A percentile compares a stretch with the other conserved stretches of the same genome.
Conservation (phyloP, 106 monocot species). For the Apostasia shenzhenica region DNA sequence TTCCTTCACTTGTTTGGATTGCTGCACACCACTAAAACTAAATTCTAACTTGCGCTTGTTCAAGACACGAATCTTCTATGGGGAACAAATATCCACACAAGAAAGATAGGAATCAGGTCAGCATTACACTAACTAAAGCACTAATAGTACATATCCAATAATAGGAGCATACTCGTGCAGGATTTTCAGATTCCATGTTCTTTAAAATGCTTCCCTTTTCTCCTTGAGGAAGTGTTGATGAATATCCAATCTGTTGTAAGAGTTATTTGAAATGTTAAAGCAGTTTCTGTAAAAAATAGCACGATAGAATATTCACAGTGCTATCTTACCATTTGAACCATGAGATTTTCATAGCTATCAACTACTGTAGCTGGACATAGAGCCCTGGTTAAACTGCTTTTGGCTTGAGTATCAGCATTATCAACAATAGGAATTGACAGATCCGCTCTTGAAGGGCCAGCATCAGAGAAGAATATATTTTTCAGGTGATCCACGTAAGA, state of each 20-base stretch:
- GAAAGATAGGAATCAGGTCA: neutral
- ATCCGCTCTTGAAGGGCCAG: neutral
- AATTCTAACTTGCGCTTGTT: neutral
- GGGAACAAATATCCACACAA: neutral
- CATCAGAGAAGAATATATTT: neutral
- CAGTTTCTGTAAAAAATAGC: neutral
- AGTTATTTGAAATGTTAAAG: neutral
- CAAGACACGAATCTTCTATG: neutral
- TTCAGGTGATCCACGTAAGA: neutral
- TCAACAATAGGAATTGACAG: neutral
- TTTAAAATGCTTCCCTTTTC: slow-evolving; percentile 9
- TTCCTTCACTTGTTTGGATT: neutral
- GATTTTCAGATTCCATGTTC: slow-evolving; percentile 3
- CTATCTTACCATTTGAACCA: slow-evolving; percentile 7
- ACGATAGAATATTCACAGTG: neutral
- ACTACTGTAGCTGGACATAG: neutral
- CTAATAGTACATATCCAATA: neutral
- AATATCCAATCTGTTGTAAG: slow-evolving; percentile 5
- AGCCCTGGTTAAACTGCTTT: slow-evolving; percentile 6
- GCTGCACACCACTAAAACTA: neutral
- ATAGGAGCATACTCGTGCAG: slow-evolving; percentile 5
- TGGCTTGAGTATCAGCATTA: neutral
- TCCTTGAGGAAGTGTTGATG: neutral
- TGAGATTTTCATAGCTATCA: neutral
- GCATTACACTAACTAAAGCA: neutral